Evolutionary conservation across 148 eudicot genomes (phyloP).

Genomic region (Chenopodium berlandieri): DNA sequence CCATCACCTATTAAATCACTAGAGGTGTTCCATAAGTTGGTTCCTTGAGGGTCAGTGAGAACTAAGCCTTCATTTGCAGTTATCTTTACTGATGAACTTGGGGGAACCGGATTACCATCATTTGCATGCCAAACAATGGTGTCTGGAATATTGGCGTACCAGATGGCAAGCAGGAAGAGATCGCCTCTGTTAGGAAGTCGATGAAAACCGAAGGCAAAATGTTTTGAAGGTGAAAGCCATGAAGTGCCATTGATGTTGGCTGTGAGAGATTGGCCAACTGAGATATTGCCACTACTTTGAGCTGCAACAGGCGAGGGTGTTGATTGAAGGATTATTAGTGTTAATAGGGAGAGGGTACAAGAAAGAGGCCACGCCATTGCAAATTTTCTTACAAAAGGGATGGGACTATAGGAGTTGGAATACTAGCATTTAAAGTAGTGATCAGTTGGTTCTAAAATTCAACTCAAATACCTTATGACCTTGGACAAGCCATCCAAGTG

Average conservation of each 20-base stretch:
- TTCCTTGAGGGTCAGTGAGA: conserved; percentile 44
- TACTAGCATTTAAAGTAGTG: too few relatives aligned
- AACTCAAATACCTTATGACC: too few relatives aligned
- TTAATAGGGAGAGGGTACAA: conserved; percentile 12
- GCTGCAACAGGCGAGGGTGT: conserved; percentile 3
- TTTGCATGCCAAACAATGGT: conserved; percentile 51
- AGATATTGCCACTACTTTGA: conserved; percentile 27
- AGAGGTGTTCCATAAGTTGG: conserved; percentile 27
- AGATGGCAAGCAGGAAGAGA: conserved; percentile 48
- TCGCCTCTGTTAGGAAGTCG: conserved; percentile 15
- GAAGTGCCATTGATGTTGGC: conserved; percentile 25
- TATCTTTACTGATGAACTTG: conserved; percentile 38
- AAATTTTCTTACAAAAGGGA: neutral
- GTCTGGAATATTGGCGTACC: conserved; percentile 52
- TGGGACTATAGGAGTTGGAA: neutral
- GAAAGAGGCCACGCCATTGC: conserved; percentile 15
- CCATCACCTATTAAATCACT: neutral
- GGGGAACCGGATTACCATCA: conserved; percentile 29
- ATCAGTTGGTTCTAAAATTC: conserved; percentile 5
- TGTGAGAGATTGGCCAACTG: conserved; percentile 31
- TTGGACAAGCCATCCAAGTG: too few relatives aligned
- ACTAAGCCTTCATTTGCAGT: conserved; percentile 38
- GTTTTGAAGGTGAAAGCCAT: conserved; percentile 46
- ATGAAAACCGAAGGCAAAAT: conserved; percentile 53
- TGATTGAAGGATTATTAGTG: conserved; percentile 11